Conservation (phyloP, 192 early-diverging fungal species). For the Backusella psychrophila region DNA sequence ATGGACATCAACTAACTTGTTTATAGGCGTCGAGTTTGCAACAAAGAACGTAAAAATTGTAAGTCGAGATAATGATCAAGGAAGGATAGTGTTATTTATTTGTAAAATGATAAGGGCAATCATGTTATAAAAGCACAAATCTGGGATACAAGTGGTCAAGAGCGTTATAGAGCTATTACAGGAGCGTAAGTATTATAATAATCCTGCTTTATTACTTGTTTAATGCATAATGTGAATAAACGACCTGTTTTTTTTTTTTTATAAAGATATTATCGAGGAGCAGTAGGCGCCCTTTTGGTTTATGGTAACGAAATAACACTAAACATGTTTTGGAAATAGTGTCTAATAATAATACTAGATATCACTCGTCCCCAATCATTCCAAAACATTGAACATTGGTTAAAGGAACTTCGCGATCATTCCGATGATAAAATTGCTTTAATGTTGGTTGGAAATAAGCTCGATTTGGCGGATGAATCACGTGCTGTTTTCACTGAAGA, state of each 20-base stretch:
- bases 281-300: conserved; percentile 89
- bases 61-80: neutral
- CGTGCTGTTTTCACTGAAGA: conserved; percentile 78
- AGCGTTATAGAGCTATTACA: conserved; percentile 86
- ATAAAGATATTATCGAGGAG: conserved; percentile 88
- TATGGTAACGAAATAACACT: conserved; percentile 57
- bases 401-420: conserved; percentile 96
- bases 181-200: conserved; percentile 51
- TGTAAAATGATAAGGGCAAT: neutral
- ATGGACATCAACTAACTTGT: neutral
- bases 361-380: conserved; percentile 68
- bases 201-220: neutral
- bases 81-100: neutral
- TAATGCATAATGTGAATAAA: neutral
- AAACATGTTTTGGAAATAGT: neutral
- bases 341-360: conserved; percentile 13
- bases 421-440: conserved; percentile 93
- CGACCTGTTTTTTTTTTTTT: conserved; percentile 9
- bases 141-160: conserved; percentile 91
- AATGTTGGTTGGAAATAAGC: conserved; percentile 94
- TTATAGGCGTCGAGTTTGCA: conserved; percentile 43
- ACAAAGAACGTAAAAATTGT: conserved; percentile 44
- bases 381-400: conserved; percentile 91
- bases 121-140: conserved; percentile 44
- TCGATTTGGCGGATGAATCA: conserved; percentile 70